Evolutionary conservation across 2,329 filamentous ascomycete genomes (phyloP), one percentile per base, ranked within the genome.

Genomic region (Ceratocystiopsis brevicomis): DNA sequence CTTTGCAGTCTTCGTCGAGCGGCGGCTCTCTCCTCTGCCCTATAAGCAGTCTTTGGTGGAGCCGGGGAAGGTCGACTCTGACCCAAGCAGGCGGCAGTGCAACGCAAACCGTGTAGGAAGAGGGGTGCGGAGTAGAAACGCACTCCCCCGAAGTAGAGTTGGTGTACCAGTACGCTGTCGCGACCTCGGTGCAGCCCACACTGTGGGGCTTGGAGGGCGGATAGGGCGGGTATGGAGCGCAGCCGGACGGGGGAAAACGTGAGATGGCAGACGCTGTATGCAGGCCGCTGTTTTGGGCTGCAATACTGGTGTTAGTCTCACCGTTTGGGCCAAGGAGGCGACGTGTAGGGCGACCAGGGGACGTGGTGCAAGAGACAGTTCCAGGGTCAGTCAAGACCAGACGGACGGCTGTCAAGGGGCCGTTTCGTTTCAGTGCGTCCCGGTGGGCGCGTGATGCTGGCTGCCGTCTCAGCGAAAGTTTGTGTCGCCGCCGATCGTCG

Each of bases 281-380:
- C 45, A 50, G 43, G 49, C 41, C 37, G 47, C 47, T 49, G 35
- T 37, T 49, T 49, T 47, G 43, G 49, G 49, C 45, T 48, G 45
- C 45, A 41, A 39, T 40, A 42, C 40, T 40, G 43, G 41, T 42
- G 25, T 30, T 30, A 30, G 25, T 30, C 25, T 9, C 25, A 30
- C 25, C 25, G 25, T 30, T 30, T 30, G 10, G 37, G 39, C 44
- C 47, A 42, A 48, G 45, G 45, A 41, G 44, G 43, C 44, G 47
- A 30, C 8, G 25, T 30, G 25, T 30, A 30, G 25, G 25, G 25
- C 10, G 25, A 30, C 25, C 21, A 36, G 38, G 42, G 42, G 38
- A 41, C 34, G 43, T 38, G 37, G 39, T 41, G 41, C 46, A 38
- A 44, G 47, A 46, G 48, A 42, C 47, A 21, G 45, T 44, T 38